These are phyloP conservation scores for Thalassiosira pacifica DNA, from an alignment of 352 stramenopile genomes.

Conservation along the genomic window DNA sequence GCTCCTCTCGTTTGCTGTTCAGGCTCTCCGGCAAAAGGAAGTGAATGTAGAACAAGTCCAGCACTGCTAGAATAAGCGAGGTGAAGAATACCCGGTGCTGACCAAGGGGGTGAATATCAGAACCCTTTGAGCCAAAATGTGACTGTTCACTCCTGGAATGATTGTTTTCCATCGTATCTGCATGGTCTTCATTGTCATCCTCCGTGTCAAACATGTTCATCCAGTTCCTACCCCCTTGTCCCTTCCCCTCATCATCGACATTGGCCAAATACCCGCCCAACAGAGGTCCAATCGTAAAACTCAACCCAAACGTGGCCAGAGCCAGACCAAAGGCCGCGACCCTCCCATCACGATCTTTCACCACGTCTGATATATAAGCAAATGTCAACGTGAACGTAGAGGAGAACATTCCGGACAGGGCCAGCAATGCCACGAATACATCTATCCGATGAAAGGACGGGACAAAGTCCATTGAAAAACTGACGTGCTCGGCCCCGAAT, in stretches of 20 bases:
- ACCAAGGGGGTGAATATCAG: conserved; percentile 55
- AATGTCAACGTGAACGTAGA: conserved; percentile 91
- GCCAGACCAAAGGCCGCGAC: conserved; percentile 89
- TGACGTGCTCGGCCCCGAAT: background rate
- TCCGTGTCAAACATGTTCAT: conserved; percentile 55
- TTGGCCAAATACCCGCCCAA: conserved; percentile 87
- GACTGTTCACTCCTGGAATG: background rate
- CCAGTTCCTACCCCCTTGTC: conserved; percentile 43
- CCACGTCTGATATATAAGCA: conserved; percentile 90
- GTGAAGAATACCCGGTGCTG: conserved; percentile 84
- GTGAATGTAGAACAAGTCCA: conserved; percentile 89
- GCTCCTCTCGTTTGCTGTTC: conserved; percentile 33
- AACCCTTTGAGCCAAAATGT: background rate
- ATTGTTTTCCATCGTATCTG: background rate
- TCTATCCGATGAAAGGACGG: conserved; percentile 54
- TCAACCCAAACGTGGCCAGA: conserved; percentile 89
- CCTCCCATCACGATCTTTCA: conserved; percentile 78
- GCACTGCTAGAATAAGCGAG: conserved; percentile 81
- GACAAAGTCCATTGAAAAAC: conserved; percentile 18
- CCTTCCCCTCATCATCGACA: conserved; percentile 44
- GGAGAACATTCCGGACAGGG: conserved; percentile 87
- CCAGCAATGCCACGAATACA: conserved; percentile 82
- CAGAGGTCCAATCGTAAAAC: conserved; percentile 89
- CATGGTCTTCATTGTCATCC: conserved; percentile 25
- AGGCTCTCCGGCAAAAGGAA: conserved; percentile 86